Evolutionary conservation across 441 rosid genomes (phyloP), one percentile per base, ranked within the genome.

Genomic region (Populus trichocarpa): DNA sequence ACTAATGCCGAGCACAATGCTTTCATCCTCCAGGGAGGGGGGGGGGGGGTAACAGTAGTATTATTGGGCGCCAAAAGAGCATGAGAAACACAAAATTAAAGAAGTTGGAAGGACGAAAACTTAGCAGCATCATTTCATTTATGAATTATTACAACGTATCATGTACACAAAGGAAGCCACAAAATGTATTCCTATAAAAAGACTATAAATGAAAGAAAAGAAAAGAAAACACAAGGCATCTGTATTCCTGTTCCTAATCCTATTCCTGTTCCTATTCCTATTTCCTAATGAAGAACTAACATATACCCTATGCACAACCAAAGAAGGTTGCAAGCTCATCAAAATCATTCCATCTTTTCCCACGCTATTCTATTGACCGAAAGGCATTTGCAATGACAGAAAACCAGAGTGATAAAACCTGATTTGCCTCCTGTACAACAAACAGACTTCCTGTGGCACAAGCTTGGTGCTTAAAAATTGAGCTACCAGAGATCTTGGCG

Each of bases 251-350:
- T 14, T 14, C 57, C 57, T 46, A 0, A 0, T 14, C 57, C 57
- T 46, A 0, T 35, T 32, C 9, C 61, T 18, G 2, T 16, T 16
- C 20, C 59, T 50, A 16, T 16, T 50, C 59, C 59, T 46, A 30
- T 30, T 30, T 30, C 32, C 32, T 30, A 53, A 53, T 6, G 5
- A 53, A 53, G 61, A 53, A 18, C 61, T 18, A 53, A 53, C n/a
- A 53, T 16, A 53, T 53, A 63, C 30, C 61, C 75, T 70, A 77
- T 70, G 63, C 73, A 69, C 57, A 69, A 70, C 13, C 30, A 53
- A 59, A 16, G 61, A 53, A 11, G 36, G 28, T 46, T 46, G 57
- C 57, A 46, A 46, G 57, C 57, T 42, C 59, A 50, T 5, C 59
- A 50, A 50, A 16, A 50, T 50, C 59, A 18, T 50, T 50, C 53